Evolutionary conservation across 768 basidiomycete species (phyloP), one percentile per base, ranked within the genome.

Genomic region (Mycena crocata): DNA sequence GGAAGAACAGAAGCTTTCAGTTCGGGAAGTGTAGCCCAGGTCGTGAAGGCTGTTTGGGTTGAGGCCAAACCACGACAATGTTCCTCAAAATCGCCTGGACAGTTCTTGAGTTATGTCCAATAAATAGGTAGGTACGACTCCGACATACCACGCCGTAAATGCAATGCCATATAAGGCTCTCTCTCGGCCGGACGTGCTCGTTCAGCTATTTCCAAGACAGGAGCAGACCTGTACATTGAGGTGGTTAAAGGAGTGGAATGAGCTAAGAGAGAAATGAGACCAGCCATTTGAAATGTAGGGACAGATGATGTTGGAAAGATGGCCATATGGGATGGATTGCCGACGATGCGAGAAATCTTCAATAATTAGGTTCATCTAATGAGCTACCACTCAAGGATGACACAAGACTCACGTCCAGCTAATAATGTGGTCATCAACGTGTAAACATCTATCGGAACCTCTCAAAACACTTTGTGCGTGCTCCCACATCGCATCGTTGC

Each of bases 21-120:
- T 21, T 71, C 17, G 19, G 83, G 83, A n/a, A 86, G 80, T 9
- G 83, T 84, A 8, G 80, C 81, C 85, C 83, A 86, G 7, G 84
- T 85, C 9, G 83, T 84, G 73, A 84, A 84, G 13, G 82, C 82
- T 13, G 74, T 72, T 28, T 75, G 73, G 21, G 57, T 71, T 48
- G 77, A 66, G 8, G 81, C 76, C 7, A 84, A 78, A 46, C 62
- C 73, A 46, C 77, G 64, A 37, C 85, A 86, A 67, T 85, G 83
- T 12, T 69, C 73, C 69, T 82, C 80, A 62, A 86, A 85, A 50
- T 84, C 84, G 17, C 81, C 80, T 82, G 39, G 21, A n/a, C 31
- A 48, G 14, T 50, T 32, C 31, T 44, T 28, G 57, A 30, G 5
- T 8, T 13, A n/a, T n/a, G n/a, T n/a, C n/a, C 12, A 19, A 35